Conservation (phyloP, 345 rosid genomes). For the Gossypium stocksii region DNA sequence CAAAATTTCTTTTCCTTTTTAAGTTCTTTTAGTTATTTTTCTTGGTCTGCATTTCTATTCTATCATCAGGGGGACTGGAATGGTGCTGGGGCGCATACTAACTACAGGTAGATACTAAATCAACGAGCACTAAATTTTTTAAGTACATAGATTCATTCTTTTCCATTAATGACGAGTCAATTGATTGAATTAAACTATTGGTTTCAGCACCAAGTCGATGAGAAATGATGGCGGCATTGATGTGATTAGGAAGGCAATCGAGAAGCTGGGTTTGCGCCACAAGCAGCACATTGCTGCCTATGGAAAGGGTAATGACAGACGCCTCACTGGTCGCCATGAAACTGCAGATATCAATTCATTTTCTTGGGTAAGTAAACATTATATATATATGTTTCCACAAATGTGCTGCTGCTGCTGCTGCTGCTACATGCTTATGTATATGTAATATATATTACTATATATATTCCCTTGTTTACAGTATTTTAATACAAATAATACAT, state of each 20-base stretch:
- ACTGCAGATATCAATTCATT: slow-evolving; percentile 77
- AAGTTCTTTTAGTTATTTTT: neutral
- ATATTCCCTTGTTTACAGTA: neutral
- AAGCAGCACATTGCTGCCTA: slow-evolving; percentile 74
- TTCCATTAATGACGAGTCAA: neutral
- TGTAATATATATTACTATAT: too few relatives aligned
- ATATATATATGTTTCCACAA: too few relatives aligned
- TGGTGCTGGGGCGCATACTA: slow-evolving; percentile 91
- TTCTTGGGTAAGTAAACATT: slow-evolving; percentile 46
- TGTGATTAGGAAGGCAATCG: slow-evolving; percentile 67
- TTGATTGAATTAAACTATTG: too few relatives aligned
- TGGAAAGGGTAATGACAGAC: slow-evolving; percentile 73
- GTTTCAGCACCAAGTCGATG: slow-evolving; percentile 68
- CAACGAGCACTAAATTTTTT: neutral
- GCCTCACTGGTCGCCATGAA: slow-evolving; percentile 77
- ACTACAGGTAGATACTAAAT: slow-evolving; percentile 47
- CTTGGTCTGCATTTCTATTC: neutral
- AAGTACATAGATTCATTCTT: neutral
- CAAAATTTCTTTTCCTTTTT: neutral
- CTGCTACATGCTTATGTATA: too few relatives aligned
- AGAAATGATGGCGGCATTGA: slow-evolving; percentile 60
- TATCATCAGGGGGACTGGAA: slow-evolving; percentile 73
- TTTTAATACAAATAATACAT: neutral
- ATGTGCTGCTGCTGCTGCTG: too few relatives aligned
- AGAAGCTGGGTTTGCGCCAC: slow-evolving; percentile 65